phyloP scores from a whole-genome alignment of 768 basidiomycete genomes.

The Pleurotus giganteus region DNA sequence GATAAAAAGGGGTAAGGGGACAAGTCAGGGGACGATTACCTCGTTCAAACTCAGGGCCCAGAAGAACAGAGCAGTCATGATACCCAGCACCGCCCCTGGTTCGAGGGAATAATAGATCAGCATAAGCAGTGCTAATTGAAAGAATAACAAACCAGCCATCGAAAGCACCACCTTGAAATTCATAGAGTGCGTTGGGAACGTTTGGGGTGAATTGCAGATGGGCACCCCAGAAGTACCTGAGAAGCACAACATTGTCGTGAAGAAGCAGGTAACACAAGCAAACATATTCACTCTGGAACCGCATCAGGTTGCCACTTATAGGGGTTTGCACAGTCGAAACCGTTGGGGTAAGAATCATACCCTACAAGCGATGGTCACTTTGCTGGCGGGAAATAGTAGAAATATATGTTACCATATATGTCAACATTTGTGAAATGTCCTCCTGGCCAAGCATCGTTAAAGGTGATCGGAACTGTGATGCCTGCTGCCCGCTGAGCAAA shows the following conservation, averaged over 20 bases:
- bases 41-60: constrained; percentile 44
- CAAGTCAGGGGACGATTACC: constrained; percentile 20
- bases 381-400: background rate
- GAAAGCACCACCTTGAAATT: constrained; percentile 51
- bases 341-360: constrained; percentile 50
- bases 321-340: constrained; percentile 53
- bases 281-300: constrained; percentile 35
- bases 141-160: constrained; percentile 40
- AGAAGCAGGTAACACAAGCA: too few species aligned
- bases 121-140: background rate
- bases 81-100: constrained; percentile 44
- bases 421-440: constrained; percentile 44
- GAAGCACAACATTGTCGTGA: background rate
- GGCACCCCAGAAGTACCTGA: constrained; percentile 36
- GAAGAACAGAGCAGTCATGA: constrained; percentile 28
- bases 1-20: background rate
- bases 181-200: constrained; percentile 39
- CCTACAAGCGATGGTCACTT: constrained; percentile 19
- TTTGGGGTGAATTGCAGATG: constrained; percentile 36
- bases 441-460: constrained; percentile 45
- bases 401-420: constrained; percentile 38
- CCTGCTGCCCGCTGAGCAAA: constrained; percentile 35
- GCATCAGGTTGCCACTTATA: constrained; percentile 40
- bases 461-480: constrained; percentile 44
- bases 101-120: background rate